phyloP scores from a whole-genome alignment of 192 early-diverging fungal species.

The Backusella psychrophila region DNA sequence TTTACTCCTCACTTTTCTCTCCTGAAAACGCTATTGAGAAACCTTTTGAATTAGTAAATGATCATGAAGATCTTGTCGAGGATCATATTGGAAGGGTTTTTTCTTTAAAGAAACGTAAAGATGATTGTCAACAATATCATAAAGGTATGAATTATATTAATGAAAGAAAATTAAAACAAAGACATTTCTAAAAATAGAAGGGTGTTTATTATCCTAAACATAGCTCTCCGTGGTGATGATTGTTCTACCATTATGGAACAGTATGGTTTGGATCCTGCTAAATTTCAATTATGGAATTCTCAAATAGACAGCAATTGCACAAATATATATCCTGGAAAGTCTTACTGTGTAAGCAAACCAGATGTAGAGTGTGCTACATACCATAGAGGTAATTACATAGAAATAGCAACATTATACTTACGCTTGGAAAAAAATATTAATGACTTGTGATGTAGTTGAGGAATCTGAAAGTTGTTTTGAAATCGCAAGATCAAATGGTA shows the following conservation, averaged over 20 bases:
- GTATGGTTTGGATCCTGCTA: background rate
- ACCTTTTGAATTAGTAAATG: conserved; percentile 20
- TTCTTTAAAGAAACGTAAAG: conserved; percentile 14
- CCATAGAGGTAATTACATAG: background rate
- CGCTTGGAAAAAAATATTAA: no score
- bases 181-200: background rate
- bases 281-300: conserved; percentile 20
- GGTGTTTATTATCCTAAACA: background rate
- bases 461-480: conserved; percentile 6
- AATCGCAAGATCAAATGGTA: conserved; percentile 12
- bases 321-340: conserved; percentile 23
- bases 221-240: conserved; percentile 22
- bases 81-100: background rate
- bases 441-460: background rate
- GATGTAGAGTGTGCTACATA: background rate
- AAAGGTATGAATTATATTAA: conserved; percentile 8
- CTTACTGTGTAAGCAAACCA: conserved; percentile 19
- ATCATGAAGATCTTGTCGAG: conserved; percentile 3
- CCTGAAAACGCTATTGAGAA: background rate
- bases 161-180: background rate
- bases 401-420: background rate
- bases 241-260: conserved; percentile 11
- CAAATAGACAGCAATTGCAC: conserved; percentile 27
- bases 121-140: conserved; percentile 17
- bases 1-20: conserved; percentile 14